These are phyloP conservation scores for Paramyrothecium roridum DNA, from an alignment of 2,329 filamentous ascomycete species.

Conservation along the genomic window DNA sequence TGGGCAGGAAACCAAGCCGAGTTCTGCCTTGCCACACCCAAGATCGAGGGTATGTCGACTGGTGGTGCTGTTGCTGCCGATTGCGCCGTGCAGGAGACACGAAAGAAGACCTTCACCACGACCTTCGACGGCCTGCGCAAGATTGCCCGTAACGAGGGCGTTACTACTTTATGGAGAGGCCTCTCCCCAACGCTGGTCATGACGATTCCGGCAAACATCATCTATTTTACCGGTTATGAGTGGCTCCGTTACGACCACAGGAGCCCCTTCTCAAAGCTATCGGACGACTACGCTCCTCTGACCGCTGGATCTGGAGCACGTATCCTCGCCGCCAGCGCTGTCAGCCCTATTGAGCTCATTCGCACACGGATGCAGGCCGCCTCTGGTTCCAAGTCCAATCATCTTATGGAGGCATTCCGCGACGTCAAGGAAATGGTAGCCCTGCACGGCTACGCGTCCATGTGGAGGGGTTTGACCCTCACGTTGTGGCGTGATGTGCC, in stretches of 20 bases:
- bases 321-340: conserved; percentile 74
- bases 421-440: conserved; percentile 78
- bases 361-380: conserved; percentile 87
- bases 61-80: conserved; percentile 50
- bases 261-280: conserved; percentile 66
- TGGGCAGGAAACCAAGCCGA: conserved; percentile 86
- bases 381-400: conserved; percentile 54
- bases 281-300: conserved; percentile 74
- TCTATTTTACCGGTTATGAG: conserved; percentile 98
- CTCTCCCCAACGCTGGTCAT: conserved; percentile 92
- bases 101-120: conserved; percentile 80
- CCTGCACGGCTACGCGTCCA: conserved; percentile 69
- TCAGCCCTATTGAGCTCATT: conserved; percentile 92
- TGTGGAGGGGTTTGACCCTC: conserved; percentile 88
- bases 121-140: conserved; percentile 91
- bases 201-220: conserved; percentile 93
- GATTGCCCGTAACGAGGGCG: conserved; percentile 89
- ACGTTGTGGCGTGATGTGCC: conserved; percentile 97
- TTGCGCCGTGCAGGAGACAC: conserved; percentile 85
- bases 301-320: conserved; percentile 77
- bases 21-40: conserved; percentile 71
- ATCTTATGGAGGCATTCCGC: conserved; percentile 75
- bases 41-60: conserved; percentile 43
- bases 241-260: conserved; percentile 74
- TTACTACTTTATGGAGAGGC: conserved; percentile 85